Conservation (phyloP, 768 basidiomycete species). For the Mrakia hoshinonis region DNA sequence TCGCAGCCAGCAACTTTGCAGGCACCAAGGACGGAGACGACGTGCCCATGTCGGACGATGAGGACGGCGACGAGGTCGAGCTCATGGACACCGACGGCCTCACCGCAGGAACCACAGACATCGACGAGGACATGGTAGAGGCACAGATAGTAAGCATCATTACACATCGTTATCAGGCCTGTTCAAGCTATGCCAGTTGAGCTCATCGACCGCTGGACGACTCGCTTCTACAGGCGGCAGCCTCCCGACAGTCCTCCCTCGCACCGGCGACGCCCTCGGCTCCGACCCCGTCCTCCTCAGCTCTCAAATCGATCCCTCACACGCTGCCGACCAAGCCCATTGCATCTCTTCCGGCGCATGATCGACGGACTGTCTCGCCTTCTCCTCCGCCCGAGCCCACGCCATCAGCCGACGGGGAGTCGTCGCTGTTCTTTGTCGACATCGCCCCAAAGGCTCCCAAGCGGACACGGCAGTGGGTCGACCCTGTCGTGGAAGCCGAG, state of each 20-base stretch:
- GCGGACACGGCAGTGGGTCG: constrained; percentile 22
- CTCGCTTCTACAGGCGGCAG: neutral
- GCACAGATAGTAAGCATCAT: neutral
- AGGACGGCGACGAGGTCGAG: constrained; percentile 1
- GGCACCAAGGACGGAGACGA: neutral
- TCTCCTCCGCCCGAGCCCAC: neutral
- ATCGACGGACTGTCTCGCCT: neutral
- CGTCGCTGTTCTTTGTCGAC: constrained; percentile 27
- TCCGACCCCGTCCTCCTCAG: neutral
- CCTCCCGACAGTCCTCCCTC: neutral
- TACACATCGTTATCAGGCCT: too few species aligned
- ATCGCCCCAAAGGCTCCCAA: constrained; percentile 22
- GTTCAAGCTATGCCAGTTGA: too few species aligned
- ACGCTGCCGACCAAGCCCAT: neutral
- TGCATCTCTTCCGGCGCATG: neutral
- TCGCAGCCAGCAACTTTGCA: neutral
- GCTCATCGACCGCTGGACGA: neutral
- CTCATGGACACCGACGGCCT: neutral
- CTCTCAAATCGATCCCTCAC: neutral
- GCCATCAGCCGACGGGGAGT: neutral
- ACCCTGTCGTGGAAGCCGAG: neutral
- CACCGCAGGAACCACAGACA: neutral
- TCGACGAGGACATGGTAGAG: constrained; percentile 2
- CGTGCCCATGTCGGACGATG: neutral
- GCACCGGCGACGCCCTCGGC: neutral